Percentiles rank a stretch among this genome's conserved stretches.
phyloP scores from a whole-genome alignment of 306 rosid species.

The Glycine latifolia region DNA sequence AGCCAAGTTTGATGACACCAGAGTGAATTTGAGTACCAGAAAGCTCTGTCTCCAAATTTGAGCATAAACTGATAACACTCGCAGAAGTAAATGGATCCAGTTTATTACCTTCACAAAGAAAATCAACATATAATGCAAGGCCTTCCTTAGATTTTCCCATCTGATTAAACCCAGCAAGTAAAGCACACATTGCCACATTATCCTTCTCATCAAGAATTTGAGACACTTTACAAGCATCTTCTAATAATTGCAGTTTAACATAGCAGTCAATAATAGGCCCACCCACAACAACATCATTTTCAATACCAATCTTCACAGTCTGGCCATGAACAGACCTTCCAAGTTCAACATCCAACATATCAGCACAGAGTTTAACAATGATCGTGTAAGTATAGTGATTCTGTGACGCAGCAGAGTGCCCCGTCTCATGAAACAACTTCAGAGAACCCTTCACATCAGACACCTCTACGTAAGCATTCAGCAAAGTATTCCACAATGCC shows the following conservation, averaged over 20 bases:
- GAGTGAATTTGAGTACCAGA: slow-evolving; percentile 55
- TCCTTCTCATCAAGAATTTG: slow-evolving; percentile 52
- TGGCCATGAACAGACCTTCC: slow-evolving; percentile 54
- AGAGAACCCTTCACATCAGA: slow-evolving; percentile 49
- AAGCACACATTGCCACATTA: slow-evolving; percentile 54
- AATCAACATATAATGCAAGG: slow-evolving; percentile 43
- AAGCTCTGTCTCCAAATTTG: slow-evolving; percentile 40
- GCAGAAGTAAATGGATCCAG: slow-evolving; percentile 53
- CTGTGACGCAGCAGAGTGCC: slow-evolving; percentile 28
- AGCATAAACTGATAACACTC: slow-evolving; percentile 50
- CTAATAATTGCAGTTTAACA: slow-evolving; percentile 49
- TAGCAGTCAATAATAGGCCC: slow-evolving; percentile 53
- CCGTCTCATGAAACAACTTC: slow-evolving; percentile 46
- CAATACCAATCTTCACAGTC: slow-evolving; percentile 52
- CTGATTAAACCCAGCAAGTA: slow-evolving; percentile 56
- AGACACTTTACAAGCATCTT: slow-evolving; percentile 47
- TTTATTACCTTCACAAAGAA: slow-evolving; percentile 52
- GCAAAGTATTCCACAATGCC: slow-evolving; percentile 56
- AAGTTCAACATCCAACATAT: slow-evolving; percentile 49
- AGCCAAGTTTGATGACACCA: slow-evolving; percentile 52
- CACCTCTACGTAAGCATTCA: slow-evolving; percentile 50
- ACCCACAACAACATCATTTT: slow-evolving; percentile 51
- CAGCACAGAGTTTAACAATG: slow-evolving; percentile 49
- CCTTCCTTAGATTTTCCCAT: slow-evolving; percentile 49
- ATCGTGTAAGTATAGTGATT: slow-evolving; percentile 48